Evolutionary conservation across 1,139 yeast genomes (phyloP).

Genomic region (Debaryomyces singareniensis): DNA sequence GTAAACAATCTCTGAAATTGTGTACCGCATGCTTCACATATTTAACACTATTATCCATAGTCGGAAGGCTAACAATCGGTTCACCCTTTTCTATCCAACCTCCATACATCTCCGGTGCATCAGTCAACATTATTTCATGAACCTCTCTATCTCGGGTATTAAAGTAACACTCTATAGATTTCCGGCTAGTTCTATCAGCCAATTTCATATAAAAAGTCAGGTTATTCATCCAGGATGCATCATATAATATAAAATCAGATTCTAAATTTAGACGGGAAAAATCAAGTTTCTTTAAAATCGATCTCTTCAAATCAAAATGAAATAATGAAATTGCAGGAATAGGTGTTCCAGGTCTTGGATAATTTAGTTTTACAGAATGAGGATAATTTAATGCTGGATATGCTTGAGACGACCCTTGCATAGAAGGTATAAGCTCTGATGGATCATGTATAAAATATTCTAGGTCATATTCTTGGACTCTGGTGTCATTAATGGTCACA

Average conservation of each 20-base stretch:
- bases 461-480: conserved; percentile 58
- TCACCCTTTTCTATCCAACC: conserved; percentile 49
- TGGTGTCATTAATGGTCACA: conserved; percentile 63
- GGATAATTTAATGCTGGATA: conserved; percentile 52
- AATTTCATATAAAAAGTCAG: conserved; percentile 53
- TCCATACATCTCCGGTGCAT: conserved; percentile 37
- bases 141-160: conserved; percentile 18
- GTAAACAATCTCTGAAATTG: no score
- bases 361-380: conserved; percentile 44
- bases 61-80: conserved; percentile 22
- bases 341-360: conserved; percentile 83
- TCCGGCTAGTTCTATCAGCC: conserved; percentile 66
- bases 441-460: conserved; percentile 51
- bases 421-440: conserved; percentile 25
- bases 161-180: conserved; percentile 46
- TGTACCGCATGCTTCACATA: no score
- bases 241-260: conserved; percentile 57
- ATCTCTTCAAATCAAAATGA: conserved; percentile 32
- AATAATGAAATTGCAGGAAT: conserved; percentile 57
- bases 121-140: conserved; percentile 14
- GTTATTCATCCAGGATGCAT: conserved; percentile 62
- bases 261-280: conserved; percentile 27
- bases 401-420: conserved; percentile 11
- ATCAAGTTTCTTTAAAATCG: conserved; percentile 13
- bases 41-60: no score